phyloP scores from a whole-genome alignment of 2,329 filamentous ascomycete genomes.

The Beauveria sp. region DNA sequence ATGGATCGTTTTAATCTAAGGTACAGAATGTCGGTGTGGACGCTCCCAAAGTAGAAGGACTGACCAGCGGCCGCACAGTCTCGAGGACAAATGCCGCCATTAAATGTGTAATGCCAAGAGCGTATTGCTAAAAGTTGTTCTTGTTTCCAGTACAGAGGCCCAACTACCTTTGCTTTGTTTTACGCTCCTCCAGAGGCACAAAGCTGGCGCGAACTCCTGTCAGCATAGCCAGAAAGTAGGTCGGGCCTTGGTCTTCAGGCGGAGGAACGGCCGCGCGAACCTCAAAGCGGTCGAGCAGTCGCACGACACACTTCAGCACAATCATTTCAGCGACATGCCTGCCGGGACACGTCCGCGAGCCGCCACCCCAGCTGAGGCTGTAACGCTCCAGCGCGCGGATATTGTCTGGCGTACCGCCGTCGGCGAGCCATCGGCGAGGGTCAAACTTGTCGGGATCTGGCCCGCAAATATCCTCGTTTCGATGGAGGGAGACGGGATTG shows the following conservation, averaged over 20 bases:
- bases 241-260: constrained; percentile 27
- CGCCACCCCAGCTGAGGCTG: constrained; percentile 45
- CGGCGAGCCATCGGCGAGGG: constrained; percentile 40
- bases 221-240: constrained; percentile 47
- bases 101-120: not conserved
- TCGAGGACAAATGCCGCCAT: not conserved
- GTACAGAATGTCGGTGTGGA: not conserved
- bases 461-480: constrained; percentile 42
- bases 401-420: constrained; percentile 9
- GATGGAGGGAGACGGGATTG: constrained; percentile 42
- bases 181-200: not conserved
- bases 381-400: constrained; percentile 36
- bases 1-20: no score
- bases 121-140: not conserved
- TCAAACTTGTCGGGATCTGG: constrained; percentile 33
- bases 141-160: not conserved
- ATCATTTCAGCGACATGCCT: constrained; percentile 43
- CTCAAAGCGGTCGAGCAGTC: constrained; percentile 37
- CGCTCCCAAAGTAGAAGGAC: not conserved
- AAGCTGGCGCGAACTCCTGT: constrained; percentile 18
- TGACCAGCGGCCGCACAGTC: not conserved
- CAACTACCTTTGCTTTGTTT: not conserved
- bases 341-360: constrained; percentile 43
- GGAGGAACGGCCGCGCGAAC: constrained; percentile 32
- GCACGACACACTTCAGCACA: constrained; percentile 35